A percentile compares a stretch with the other conserved stretches of the same genome.
phyloP scores from a whole-genome alignment of 1,139 yeast genomes.

The Zhuliangozyma parablackwelliae region DNA sequence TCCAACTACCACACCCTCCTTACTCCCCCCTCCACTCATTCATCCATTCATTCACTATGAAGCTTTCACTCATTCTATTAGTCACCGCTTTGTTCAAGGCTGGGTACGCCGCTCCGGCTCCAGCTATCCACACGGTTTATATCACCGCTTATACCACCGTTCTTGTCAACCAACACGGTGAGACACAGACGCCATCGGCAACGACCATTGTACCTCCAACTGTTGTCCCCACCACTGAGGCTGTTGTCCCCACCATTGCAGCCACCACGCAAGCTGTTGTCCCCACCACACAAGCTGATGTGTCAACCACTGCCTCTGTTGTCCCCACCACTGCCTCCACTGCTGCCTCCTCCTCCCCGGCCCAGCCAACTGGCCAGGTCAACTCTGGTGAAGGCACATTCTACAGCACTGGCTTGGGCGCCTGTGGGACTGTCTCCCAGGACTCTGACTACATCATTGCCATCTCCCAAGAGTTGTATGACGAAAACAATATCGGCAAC shows the following conservation, averaged over 20 bases:
- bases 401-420: slow-evolving; percentile 56
- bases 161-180: slow-evolving; percentile 9
- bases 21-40: not conserved
- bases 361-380: slow-evolving; percentile 8
- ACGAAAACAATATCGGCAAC: slow-evolving; percentile 25
- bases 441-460: slow-evolving; percentile 49
- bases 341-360: slow-evolving; percentile 15
- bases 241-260: slow-evolving; percentile 9
- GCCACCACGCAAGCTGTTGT: slow-evolving; percentile 9
- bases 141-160: slow-evolving; percentile 16
- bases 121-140: slow-evolving; percentile 19
- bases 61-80: slow-evolving; percentile 11
- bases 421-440: slow-evolving; percentile 50
- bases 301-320: slow-evolving; percentile 14
- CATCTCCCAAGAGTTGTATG: slow-evolving; percentile 32
- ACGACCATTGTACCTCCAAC: slow-evolving; percentile 6
- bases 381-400: slow-evolving; percentile 54
- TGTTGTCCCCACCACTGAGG: slow-evolving; percentile 6
- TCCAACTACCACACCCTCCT: no score
- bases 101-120: slow-evolving; percentile 16
- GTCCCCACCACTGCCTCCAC: slow-evolving; percentile 10
- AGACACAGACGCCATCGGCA: slow-evolving; percentile 7
- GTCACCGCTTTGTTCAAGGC: slow-evolving; percentile 10
- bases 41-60: slow-evolving; percentile 11
- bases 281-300: slow-evolving; percentile 9